These are phyloP conservation scores for Penicillium sp. DNA, from an alignment of 2,329 filamentous ascomycete genomes.

Conservation along the genomic window DNA sequence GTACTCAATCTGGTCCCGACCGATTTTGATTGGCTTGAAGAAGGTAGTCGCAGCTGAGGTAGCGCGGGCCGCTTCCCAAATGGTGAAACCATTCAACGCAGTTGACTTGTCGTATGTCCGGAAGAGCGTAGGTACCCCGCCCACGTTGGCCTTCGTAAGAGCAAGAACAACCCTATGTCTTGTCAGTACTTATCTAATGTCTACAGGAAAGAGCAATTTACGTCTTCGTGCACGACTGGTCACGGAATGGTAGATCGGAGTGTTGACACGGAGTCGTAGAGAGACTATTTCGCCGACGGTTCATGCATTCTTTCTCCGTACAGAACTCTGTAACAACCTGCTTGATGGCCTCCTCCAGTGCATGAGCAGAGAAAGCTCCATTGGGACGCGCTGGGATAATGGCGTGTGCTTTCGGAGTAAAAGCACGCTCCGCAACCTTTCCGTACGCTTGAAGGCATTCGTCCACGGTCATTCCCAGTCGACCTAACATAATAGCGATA, in stretches of 20 bases:
- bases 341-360: neutral
- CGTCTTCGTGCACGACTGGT: slow-evolving; percentile 1
- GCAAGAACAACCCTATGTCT: neutral
- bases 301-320: neutral
- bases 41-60: neutral
- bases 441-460: neutral
- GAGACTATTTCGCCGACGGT: neutral
- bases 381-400: neutral
- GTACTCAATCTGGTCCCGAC: neutral
- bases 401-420: neutral
- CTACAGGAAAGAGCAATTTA: neutral
- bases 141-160: neutral
- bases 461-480: slow-evolving; percentile 3
- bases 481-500: slow-evolving; percentile 4
- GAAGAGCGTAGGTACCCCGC: neutral
- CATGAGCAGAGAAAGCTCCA: neutral
- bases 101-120: neutral
- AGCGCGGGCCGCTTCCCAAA: slow-evolving; percentile 2
- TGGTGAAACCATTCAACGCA: neutral
- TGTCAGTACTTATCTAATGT: neutral
- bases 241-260: neutral
- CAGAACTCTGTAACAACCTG: neutral
- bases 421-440: neutral
- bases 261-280: neutral
- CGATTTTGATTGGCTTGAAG: slow-evolving; percentile 2